phyloP scores from a whole-genome alignment of 805 yeast genomes.

The Saccharomycopsis babjevae region DNA sequence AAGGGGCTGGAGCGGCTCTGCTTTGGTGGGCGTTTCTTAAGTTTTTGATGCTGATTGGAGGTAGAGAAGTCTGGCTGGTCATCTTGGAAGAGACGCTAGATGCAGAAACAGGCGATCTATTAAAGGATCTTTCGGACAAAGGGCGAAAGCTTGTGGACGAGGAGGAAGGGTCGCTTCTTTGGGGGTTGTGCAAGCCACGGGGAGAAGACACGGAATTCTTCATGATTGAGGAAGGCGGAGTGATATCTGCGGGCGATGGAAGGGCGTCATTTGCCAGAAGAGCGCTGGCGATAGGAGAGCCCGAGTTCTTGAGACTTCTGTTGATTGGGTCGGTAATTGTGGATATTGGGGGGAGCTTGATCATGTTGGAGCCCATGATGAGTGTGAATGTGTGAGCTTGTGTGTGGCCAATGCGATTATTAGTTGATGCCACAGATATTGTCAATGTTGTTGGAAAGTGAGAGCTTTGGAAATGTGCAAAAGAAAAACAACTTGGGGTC shows the following conservation, averaged over 20 bases:
- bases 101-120: neutral
- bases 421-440: neutral
- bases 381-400: neutral
- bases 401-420: neutral
- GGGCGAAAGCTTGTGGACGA: neutral
- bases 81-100: neutral
- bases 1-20: neutral
- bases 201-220: neutral
- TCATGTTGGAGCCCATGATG: conserved; percentile 2
- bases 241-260: neutral
- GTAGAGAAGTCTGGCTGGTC: neutral
- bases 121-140: neutral
- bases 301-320: neutral
- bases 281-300: neutral
- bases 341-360: conserved; percentile 13
- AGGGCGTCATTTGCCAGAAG: neutral
- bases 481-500: neutral
- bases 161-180: neutral
- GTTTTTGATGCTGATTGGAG: neutral
- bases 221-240: neutral
- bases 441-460: neutral
- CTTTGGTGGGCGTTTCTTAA: neutral
- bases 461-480: too few relatives aligned
- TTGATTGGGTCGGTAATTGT: conserved; percentile 11
- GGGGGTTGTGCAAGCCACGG: neutral